Evolutionary conservation across 768 basidiomycete genomes (phyloP), one percentile per base, ranked within the genome.

Genomic region (Fomitopsis serialis): DNA sequence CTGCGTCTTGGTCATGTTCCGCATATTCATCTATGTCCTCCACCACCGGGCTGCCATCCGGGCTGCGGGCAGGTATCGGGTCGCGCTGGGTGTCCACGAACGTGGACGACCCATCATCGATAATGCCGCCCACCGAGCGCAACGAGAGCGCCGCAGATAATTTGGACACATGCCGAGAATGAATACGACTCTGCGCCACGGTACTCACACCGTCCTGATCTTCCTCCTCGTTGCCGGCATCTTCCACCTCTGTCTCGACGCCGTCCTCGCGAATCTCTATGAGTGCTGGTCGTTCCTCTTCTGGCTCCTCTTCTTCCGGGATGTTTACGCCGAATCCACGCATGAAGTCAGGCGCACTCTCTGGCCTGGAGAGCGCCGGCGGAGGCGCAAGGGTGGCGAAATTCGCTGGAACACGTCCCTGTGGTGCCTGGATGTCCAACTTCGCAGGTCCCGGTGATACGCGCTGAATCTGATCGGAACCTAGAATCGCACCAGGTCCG

Each of bases 311-410:
- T 62, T 90, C 89, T 54, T 88, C 83, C 2, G 88, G 84, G 53
- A 83, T 80, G 56, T 92, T 89, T 52, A 93, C 63, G 11, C 90
- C 89, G 68, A 92, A 93, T 5, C 90, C 90, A 55, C 85, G 78
- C 46, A 71, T 69, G 63, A 92, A 93, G 66, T 93, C 89, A 4
- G 86, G 81, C 34, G 81, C 75, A 42, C 75, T 83, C 53, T 78
- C 71, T 7, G 78, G 74, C 19, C 75, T 75, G 22, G 76, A 74
- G 43, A 76, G 61, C 35, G 74, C 66, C 53, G 74, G 58, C 11
- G 76, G 76, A 25, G 78, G 74, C 7, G 72, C 73, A 36, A 84
- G 73, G 19, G 76, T 70, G 17, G 75, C 64, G 54, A 72, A 67
- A 27, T 72, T 67, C 54, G 77, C 61, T 32, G 77, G 82, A 32